A percentile compares a stretch with the other conserved stretches of the same genome.
phyloP scores from a whole-genome alignment of 176 grass and related monocot species.

The Thinopyrum elongatum region DNA sequence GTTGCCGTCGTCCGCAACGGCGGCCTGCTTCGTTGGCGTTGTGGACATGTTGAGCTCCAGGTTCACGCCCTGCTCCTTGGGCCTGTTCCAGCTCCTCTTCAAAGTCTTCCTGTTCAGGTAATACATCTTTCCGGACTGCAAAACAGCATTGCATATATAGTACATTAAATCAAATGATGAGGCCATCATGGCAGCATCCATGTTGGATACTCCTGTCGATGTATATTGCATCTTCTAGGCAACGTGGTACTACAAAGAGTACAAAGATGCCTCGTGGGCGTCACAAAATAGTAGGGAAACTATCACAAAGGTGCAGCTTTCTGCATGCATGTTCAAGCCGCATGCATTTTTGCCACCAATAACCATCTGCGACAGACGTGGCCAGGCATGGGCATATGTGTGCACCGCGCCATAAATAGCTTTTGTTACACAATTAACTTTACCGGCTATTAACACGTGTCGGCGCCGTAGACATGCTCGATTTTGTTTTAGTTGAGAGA shows the following conservation, averaged over 20 bases:
- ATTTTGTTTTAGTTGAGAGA: conserved; percentile 1
- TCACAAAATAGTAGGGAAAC: conserved; percentile 31
- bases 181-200: conserved; percentile 5
- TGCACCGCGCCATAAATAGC: not conserved
- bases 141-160: not conserved
- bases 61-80: conserved; percentile 72
- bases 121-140: conserved; percentile 94
- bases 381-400: conserved; percentile 25
- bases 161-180: conserved; percentile 27
- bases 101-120: conserved; percentile 94
- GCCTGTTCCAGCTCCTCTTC: conserved; percentile 79
- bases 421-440: not conserved
- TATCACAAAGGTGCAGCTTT: conserved; percentile 6
- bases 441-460: not conserved
- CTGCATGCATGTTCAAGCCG: conserved; percentile 7
- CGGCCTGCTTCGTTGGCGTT: not conserved
- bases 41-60: conserved; percentile 83
- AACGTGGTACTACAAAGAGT: not conserved
- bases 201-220: not conserved
- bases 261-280: not conserved
- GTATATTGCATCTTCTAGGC: conserved; percentile 4
- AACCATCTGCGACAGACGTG: not conserved
- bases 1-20: not conserved
- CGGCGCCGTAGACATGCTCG: not conserved
- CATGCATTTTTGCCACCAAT: conserved; percentile 36